These are phyloP conservation scores for Plantago lanceolata DNA, from an alignment of 305 asterid genomes.

Conservation along the genomic window DNA sequence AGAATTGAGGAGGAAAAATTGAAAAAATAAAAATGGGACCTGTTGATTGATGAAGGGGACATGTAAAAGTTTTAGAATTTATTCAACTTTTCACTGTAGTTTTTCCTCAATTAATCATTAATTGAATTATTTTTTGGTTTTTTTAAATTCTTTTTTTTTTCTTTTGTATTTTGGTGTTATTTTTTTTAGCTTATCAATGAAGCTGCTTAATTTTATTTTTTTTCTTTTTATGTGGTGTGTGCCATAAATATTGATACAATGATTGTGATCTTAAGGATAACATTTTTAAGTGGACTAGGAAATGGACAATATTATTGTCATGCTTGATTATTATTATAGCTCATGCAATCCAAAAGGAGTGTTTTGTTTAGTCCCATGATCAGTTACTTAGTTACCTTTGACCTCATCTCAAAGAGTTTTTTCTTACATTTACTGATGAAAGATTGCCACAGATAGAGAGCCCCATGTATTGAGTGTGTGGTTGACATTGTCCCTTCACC, in stretches of 20 bases:
- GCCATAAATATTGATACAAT: slow-evolving; percentile 6
- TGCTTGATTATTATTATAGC: slow-evolving; percentile 4
- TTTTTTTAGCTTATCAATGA: slow-evolving; percentile 6
- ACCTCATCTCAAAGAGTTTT: background rate
- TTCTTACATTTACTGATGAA: background rate
- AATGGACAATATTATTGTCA: slow-evolving; percentile 4
- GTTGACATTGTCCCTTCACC: too few relatives aligned
- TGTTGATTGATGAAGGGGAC: slow-evolving; percentile 60
- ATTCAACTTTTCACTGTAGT: slow-evolving; percentile 18
- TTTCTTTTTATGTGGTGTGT: slow-evolving; percentile 4
- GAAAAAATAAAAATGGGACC: slow-evolving; percentile 47
- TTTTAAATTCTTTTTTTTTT: too few relatives aligned
- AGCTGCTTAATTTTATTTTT: background rate
- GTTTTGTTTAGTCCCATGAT: slow-evolving; percentile 6
- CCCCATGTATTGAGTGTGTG: too few relatives aligned
- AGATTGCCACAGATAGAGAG: too few relatives aligned
- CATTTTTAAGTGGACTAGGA: background rate
- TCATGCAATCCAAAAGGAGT: slow-evolving; percentile 17
- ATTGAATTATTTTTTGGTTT: background rate
- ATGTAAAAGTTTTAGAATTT: slow-evolving; percentile 39
- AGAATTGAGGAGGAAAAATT: background rate
- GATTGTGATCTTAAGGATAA: slow-evolving; percentile 16
- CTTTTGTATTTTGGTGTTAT: too few relatives aligned
- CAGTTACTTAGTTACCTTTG: slow-evolving; percentile 5
- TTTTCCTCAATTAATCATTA: too few relatives aligned